These are phyloP conservation scores for Stenocarpella maydis DNA, from an alignment of 2,329 filamentous ascomycete genomes.

Conservation along the genomic window DNA sequence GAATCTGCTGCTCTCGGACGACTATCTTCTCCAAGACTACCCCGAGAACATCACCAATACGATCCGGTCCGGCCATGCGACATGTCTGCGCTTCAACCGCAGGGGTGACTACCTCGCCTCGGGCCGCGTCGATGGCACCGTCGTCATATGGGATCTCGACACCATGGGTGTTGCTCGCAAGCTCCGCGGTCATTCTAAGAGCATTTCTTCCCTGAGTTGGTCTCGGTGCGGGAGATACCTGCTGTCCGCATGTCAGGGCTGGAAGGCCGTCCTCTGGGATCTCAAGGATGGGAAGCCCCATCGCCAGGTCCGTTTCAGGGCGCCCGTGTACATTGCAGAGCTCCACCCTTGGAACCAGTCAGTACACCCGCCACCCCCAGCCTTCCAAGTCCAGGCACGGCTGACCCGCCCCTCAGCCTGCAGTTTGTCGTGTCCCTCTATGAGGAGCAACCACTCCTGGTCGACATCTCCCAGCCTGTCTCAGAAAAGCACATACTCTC, in stretches of 20 bases:
- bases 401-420: conserved; percentile 59
- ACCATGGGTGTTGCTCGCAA: conserved; percentile 97
- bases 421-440: conserved; percentile 92
- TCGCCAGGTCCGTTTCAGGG: conserved; percentile 88
- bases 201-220: conserved; percentile 96
- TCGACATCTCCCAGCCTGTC: conserved; percentile 76
- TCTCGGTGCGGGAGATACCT: conserved; percentile 90
- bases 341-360: conserved; percentile 91
- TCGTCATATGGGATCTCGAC: conserved; percentile 96
- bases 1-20: conserved; percentile 69
- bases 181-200: conserved; percentile 89
- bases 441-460: conserved; percentile 89
- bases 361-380: conserved; percentile 41
- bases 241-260: conserved; percentile 92
- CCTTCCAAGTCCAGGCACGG: conserved; percentile 36
- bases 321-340: conserved; percentile 95
- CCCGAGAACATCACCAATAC: conserved; percentile 89
- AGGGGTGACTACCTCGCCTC: conserved; percentile 94
- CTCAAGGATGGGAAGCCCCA: conserved; percentile 73
- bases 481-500: conserved; percentile 81
- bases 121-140: conserved; percentile 90
- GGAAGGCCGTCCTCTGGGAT: conserved; percentile 97
- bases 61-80: conserved; percentile 76
- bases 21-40: conserved; percentile 78
- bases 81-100: conserved; percentile 85